Base-by-base conservation (phyloP, 2,329 filamentous ascomycete genomes). In the Diaporthe sp. region DNA sequence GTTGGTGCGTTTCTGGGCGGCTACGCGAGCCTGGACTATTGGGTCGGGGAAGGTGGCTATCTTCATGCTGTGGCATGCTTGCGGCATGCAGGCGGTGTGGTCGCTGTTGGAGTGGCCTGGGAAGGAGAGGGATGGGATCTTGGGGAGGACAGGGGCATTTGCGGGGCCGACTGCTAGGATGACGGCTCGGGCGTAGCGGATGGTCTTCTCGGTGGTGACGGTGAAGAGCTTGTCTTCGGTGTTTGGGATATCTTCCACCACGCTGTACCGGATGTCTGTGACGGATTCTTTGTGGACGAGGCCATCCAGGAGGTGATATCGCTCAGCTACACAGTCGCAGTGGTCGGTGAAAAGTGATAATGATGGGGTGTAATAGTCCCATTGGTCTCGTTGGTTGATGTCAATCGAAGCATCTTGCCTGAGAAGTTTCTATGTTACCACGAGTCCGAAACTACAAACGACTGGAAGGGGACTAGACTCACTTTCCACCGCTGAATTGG, bases 161-260 rank as follows among this genome's bases (percentile, higher is more conserved):
- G 91, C 93, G 1, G 93, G 89, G 0, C 94, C 94, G 9, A 94
- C 89, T 1, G 94, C 93, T 13, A 96, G 82, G 0, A 96, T 89
- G 1, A 95, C 92, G 1, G 89, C 86, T 25, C 88, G 88, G 1
- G 92, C 89, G 75, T 91, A 91, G 42, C 90, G 90, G 0, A 81
- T 81, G 0, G 84, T 85, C 4, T 87, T 86, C 64, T 89, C 84
- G 0, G 92, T 93, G 2, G 82, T 86, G 0, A 96, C 82, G 0
- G 89, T 92, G 80, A 96, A 96, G 1, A 95, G 80, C 66, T 89
- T 90, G 58, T 89, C 84, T 0, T 86, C 84, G 42, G 87, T 79
- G 25, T 85, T 77, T 1, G 87, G 85, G 40, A 87, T 74, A 0
- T 87, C 83, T 2, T 83, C 81, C 2, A 89, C 81, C 19, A 86